Conservation (phyloP, 257 asterid genomes). For the Gentiana straminea region DNA sequence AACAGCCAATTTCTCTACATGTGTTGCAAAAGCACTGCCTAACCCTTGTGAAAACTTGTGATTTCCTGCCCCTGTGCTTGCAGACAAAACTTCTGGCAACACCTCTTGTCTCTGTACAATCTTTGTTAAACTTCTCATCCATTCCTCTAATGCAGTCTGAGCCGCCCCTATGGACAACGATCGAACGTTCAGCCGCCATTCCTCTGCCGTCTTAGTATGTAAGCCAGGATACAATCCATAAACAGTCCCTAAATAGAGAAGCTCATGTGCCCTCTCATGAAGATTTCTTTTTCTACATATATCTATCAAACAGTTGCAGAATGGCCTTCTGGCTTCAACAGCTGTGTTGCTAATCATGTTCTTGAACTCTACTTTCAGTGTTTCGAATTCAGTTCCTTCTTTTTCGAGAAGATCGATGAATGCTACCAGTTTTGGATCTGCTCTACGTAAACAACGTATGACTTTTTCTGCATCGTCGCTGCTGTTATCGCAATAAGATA, state of each 20-base stretch:
- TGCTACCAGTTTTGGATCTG: slow-evolving; percentile 34
- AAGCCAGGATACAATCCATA: slow-evolving; percentile 79
- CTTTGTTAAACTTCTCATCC: slow-evolving; percentile 64
- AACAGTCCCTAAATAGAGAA: slow-evolving; percentile 52
- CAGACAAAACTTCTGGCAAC: slow-evolving; percentile 63
- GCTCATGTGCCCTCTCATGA: slow-evolving; percentile 65
- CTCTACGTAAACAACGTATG: slow-evolving; percentile 41
- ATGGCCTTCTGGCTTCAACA: slow-evolving; percentile 71
- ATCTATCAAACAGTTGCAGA: slow-evolving; percentile 84
- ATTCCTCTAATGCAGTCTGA: slow-evolving; percentile 79
- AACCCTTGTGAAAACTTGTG: slow-evolving; percentile 76
- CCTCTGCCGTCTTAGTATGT: slow-evolving; percentile 73
- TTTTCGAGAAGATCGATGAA: slow-evolving; percentile 36
- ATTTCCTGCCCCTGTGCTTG: slow-evolving; percentile 77
- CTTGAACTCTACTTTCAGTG: slow-evolving; percentile 52
- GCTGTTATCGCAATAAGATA: slow-evolving; percentile 51
- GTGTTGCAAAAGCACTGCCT: slow-evolving; percentile 59
- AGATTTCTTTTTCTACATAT: slow-evolving; percentile 48
- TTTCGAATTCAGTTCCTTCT: slow-evolving; percentile 24
- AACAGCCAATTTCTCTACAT: slow-evolving; percentile 53
- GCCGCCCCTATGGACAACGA: slow-evolving; percentile 91
- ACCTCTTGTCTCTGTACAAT: slow-evolving; percentile 44
- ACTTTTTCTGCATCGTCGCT: slow-evolving; percentile 61
- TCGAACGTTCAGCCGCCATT: slow-evolving; percentile 75
- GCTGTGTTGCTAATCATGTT: slow-evolving; percentile 40